Base-by-base conservation (phyloP, 23 red algal genomes). In the Cyanidioschyzon merolae region DNA sequence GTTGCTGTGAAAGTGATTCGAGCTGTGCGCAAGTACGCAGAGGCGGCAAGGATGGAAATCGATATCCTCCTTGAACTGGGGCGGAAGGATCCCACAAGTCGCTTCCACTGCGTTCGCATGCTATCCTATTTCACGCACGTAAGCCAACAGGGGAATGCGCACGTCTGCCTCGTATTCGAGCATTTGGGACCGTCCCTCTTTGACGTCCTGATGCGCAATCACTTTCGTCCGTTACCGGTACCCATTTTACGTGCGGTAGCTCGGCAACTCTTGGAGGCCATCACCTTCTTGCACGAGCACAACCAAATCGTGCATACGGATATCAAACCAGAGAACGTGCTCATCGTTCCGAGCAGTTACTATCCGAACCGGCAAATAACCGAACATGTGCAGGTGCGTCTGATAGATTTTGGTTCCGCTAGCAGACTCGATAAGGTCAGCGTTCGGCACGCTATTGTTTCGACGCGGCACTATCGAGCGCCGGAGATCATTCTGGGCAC, bases 271-370 rank as follows among this genome's bases (percentile, higher is more conserved):
- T 50, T 95, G 54, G 77, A 82, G 50, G 91, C 81, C 17, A 58
- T 95, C 59, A 76, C 83, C 58, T 95, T 79, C 68, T 71, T 95
- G 32, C 91, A 95, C 54, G 83, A 79, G 37, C 75, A 85, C 0
- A 78, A 74, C 24, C 63, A 77, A 24, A 86, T 89, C 27, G 88
- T 95, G 39, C 91, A 95, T 41, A 95, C 91, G 27, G 91, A 95
- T 57, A 76, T 95, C 57, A 95, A 95, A 76, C 91, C 86, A 30
- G 91, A 95, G 75, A 95, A 95, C 68, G 78, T 95, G 26, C 68
- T 95, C 37, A 82, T 95, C 68, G 80, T 71, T 3, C 63, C 63
- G n/a, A 71, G 63, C 63, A 32, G n/a, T 25, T 71, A 71, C 63
- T 71, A 71, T 35, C 63, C 63, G 63, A 32, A 25, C 7, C 63